A percentile compares a stretch with the other conserved stretches of the same genome.
Conservation (phyloP, 306 rosid species). For the Fagus sylvatica region DNA sequence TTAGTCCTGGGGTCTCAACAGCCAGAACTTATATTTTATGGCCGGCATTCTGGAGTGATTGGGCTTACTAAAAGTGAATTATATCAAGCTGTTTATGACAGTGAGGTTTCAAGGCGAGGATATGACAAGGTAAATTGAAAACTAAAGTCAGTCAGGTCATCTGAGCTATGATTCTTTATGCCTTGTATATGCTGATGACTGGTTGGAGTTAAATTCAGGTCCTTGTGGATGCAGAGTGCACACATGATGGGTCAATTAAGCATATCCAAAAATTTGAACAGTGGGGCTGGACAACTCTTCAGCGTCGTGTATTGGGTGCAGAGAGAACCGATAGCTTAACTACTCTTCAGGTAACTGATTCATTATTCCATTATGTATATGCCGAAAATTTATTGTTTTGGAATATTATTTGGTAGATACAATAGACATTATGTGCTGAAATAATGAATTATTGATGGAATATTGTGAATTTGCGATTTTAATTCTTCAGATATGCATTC, state of each 20-base stretch:
- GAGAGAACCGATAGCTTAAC: slow-evolving; percentile 72
- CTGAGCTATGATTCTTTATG: slow-evolving; percentile 9
- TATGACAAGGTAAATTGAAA: slow-evolving; percentile 69
- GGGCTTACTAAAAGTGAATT: slow-evolving; percentile 65
- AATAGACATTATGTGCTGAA: neutral
- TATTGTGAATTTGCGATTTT: neutral
- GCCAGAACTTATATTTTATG: slow-evolving; percentile 86
- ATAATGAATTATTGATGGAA: neutral
- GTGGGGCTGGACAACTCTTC: slow-evolving; percentile 92
- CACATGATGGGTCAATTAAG: slow-evolving; percentile 94
- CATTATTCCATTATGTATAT: slow-evolving; percentile 4
- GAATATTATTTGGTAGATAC: neutral
- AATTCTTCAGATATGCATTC: neutral
- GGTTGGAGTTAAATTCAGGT: slow-evolving; percentile 52
- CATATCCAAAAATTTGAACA: slow-evolving; percentile 87
- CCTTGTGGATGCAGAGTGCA: slow-evolving; percentile 97
- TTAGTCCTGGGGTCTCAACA: slow-evolving; percentile 43
- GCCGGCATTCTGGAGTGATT: slow-evolving; percentile 68
- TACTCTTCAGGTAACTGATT: slow-evolving; percentile 64
- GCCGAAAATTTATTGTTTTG: neutral
- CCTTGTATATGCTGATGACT: slow-evolving; percentile 16
- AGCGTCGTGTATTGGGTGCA: slow-evolving; percentile 80
- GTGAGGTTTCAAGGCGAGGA: slow-evolving; percentile 49
- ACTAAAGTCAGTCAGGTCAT: slow-evolving; percentile 14
- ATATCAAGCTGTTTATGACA: slow-evolving; percentile 40